Base-by-base conservation (phyloP, 2,329 filamentous ascomycete species). In the Colletotrichum caudatum region DNA sequence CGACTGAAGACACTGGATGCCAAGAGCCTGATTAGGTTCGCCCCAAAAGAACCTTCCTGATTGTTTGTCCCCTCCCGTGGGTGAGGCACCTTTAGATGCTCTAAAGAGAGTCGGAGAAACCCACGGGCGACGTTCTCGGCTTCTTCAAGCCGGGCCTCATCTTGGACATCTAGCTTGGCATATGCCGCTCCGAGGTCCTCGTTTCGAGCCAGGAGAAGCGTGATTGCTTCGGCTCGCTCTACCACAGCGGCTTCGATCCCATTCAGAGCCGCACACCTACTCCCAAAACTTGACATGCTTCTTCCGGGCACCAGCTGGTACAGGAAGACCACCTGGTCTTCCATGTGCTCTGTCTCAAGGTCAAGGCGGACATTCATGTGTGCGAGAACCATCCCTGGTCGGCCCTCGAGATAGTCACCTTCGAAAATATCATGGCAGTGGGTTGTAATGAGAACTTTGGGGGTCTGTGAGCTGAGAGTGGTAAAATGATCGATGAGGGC, bases 201-300 rank as follows among this genome's bases (percentile, higher is more conserved):
- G 8, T 94, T 93, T 62, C 86, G 88, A 20, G 89, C 88, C 44
- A 92, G 84, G 20, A 96, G 83, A 8, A 89, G 80, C 29, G 92
- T 89, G 46, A 99, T 86, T 9, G 91, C 87, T 74, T 94, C 91
- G 0, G 95, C 94, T 66, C 95, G 89, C 20, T 91, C 83, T 8
- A 98, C 87, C 12, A 98, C 88, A 6, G 87, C 85, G 23, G 82
- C 77, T 39, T 94, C 91, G 18, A 99, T 90, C 1, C 95, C 95
- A 76, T 97, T 98, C 80, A 97, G 88, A 4, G 91, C 90, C 37
- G 96, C 96, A 78, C 96, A 98, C 80, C 89, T 88, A 37, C 91
- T 93, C 0, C 96, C 96, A 77, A 97, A 97, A 78, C 94, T 98
- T 18, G 93, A 92, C 9, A 85, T 89, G 75, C 91, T 95, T 67